A percentile compares a stretch with the other conserved stretches of the same genome.
Conservation (phyloP, 345 rosid species). For the Eucalyptus caleyi region DNA sequence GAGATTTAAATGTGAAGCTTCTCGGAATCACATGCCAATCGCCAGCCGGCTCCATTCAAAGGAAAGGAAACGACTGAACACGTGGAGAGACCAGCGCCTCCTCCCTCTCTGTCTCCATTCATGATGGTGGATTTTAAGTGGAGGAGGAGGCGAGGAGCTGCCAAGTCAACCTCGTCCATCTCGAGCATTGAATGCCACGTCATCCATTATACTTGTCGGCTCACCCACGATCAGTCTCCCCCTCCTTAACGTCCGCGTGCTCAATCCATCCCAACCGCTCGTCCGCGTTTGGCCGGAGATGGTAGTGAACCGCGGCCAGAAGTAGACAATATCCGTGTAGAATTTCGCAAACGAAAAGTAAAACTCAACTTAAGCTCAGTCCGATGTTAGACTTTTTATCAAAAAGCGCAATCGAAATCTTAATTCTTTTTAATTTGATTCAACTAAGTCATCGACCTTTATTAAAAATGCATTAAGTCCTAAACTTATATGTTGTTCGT, state of each 20-base stretch:
- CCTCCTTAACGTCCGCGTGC: background rate
- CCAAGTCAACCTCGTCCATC: background rate
- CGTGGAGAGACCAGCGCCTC: background rate
- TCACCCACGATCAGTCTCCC: background rate
- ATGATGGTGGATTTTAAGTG: background rate
- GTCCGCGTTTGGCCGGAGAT: background rate
- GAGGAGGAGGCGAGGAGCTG: background rate
- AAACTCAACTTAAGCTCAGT: too few species aligned
- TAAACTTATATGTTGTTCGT: background rate
- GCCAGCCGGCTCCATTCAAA: background rate
- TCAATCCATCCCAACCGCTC: background rate
- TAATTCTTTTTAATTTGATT: background rate
- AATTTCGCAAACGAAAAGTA: too few species aligned
- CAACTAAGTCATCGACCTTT: background rate
- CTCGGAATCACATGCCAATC: background rate
- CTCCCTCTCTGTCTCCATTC: background rate
- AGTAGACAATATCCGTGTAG: background rate
- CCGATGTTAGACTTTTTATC: background rate
- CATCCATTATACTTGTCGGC: background rate
- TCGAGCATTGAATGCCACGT: background rate
- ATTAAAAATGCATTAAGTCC: background rate
- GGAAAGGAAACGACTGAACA: background rate
- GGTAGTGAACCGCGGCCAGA: background rate
- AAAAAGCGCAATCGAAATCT: background rate
- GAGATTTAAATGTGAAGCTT: background rate